Conservation (phyloP, 768 basidiomycete species). For the Tylopilus subfusipes region DNA sequence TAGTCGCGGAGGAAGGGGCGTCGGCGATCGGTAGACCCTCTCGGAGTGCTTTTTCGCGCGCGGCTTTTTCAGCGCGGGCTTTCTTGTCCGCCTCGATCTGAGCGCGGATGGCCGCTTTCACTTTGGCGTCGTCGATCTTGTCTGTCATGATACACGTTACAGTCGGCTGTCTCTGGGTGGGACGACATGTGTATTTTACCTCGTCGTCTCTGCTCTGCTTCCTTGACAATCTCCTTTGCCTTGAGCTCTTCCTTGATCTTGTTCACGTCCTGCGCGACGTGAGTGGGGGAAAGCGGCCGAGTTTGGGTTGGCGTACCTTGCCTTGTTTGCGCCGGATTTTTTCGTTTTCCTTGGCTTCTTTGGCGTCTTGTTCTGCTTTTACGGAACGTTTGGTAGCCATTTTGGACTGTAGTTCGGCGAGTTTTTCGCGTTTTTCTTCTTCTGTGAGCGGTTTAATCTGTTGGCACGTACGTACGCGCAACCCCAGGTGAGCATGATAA, state of each 20-base stretch:
- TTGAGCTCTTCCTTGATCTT: constrained; percentile 73
- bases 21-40: constrained; percentile 61
- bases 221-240: constrained; percentile 76
- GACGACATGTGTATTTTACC: constrained; percentile 42
- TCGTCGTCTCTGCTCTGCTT: constrained; percentile 74
- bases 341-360: constrained; percentile 73
- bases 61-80: constrained; percentile 81
- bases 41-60: constrained; percentile 86
- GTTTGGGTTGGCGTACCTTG: constrained; percentile 43
- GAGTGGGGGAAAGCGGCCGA: not conserved
- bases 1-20: constrained; percentile 10
- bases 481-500: too few relatives aligned
- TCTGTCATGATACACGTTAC: constrained; percentile 56
- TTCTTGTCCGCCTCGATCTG: constrained; percentile 95
- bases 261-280: constrained; percentile 53
- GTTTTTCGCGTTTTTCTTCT: constrained; percentile 82
- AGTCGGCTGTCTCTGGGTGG: too few relatives aligned
- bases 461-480: not conserved
- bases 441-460: constrained; percentile 85
- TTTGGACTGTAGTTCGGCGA: constrained; percentile 74
- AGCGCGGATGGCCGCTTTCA: constrained; percentile 81
- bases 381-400: constrained; percentile 75
- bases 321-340: constrained; percentile 80
- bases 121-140: constrained; percentile 85
- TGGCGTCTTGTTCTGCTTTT: constrained; percentile 70